Evolutionary conservation across 2,329 filamentous ascomycete genomes (phyloP), one percentile per base, ranked within the genome.

Genomic region (Akanthomyces muscarius): DNA sequence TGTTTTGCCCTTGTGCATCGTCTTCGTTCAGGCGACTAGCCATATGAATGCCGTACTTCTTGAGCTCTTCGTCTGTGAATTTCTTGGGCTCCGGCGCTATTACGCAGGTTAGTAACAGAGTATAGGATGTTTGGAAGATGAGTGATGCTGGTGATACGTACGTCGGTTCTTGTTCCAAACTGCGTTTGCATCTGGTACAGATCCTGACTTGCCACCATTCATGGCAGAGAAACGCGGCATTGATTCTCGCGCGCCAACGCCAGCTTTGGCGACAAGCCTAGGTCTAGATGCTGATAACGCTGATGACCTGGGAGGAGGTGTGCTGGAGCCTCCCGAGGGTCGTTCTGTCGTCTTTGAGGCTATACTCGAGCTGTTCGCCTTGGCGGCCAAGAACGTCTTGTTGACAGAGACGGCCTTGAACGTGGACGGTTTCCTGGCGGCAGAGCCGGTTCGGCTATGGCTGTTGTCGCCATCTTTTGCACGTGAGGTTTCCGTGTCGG

Each of bases 151-250:
- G 2, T 38, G 16, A 8, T 41, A 79, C 88, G 73, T 84, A 89
- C 90, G 89, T 80, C 88, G 83, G 73, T 95, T 96, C 77, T 92
- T 93, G 78, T 95, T 96, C 91, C 91, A 96, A 47, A 96, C 90
- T 60, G 84, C 89, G 74, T 80, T 90, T 36, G 85, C 82, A 73
- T 93, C 90, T 16, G 90, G 89, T 30, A 86, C 86, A 65, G 83
- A 72, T 21, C 82, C 80, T 41, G 82, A 70, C 66, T 88, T 87
- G 58, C 83, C 84, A 69, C 86, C 88, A 70, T 81, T 68, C 8
- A 71, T 70, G 7, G 72, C 73, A 8, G 76, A 71, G 45, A 78
- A 75, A 61, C 79, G 75, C 7, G 79, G 75, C 18, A 75, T 75
- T 21, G 83, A 80, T 67, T 85, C 85, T 56, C 84, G 80, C 51